phyloP scores from a whole-genome alignment of 1,139 yeast species.

The Geotrichum aggregatum region DNA sequence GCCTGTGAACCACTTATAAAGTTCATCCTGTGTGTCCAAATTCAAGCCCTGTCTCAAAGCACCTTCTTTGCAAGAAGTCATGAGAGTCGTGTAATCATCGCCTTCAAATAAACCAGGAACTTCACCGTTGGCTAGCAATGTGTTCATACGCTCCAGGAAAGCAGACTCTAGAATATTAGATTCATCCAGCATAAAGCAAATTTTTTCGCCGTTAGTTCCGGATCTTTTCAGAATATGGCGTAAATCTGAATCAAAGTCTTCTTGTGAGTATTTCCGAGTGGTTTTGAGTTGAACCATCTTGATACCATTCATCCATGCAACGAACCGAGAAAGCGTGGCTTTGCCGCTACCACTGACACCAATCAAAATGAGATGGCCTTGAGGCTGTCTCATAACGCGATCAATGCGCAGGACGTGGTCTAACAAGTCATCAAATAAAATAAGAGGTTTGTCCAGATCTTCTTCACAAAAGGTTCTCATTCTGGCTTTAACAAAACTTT shows the following conservation, averaged over 20 bases:
- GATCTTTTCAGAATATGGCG: conserved; percentile 50
- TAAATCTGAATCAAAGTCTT: conserved; percentile 65
- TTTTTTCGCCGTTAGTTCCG: conserved; percentile 55
- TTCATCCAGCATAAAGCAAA: conserved; percentile 78
- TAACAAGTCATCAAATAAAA: conserved; percentile 65
- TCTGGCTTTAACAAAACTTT: conserved; percentile 58
- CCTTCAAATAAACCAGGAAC: conserved; percentile 86
- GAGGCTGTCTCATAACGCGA: conserved; percentile 76
- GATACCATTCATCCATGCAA: conserved; percentile 87
- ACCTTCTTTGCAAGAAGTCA: conserved; percentile 56
- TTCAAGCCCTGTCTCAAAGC: conserved; percentile 58
- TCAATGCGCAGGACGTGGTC: conserved; percentile 78
- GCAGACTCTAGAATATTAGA: conserved; percentile 71
- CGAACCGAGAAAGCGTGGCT: conserved; percentile 71
- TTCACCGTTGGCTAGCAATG: conserved; percentile 85
- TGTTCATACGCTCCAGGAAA: conserved; percentile 87
- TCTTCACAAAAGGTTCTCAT: conserved; percentile 67
- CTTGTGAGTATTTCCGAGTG: conserved; percentile 50
- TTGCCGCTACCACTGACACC: conserved; percentile 86
- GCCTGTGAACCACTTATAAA: conserved; percentile 67
- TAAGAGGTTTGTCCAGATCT: conserved; percentile 57
- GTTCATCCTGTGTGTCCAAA: conserved; percentile 67
- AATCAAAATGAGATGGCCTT: conserved; percentile 86
- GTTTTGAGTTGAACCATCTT: conserved; percentile 58
- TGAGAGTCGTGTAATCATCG: conserved; percentile 56